Base-by-base conservation (phyloP, 192 early-diverging fungal species). In the Glomus cerebriforme region DNA sequence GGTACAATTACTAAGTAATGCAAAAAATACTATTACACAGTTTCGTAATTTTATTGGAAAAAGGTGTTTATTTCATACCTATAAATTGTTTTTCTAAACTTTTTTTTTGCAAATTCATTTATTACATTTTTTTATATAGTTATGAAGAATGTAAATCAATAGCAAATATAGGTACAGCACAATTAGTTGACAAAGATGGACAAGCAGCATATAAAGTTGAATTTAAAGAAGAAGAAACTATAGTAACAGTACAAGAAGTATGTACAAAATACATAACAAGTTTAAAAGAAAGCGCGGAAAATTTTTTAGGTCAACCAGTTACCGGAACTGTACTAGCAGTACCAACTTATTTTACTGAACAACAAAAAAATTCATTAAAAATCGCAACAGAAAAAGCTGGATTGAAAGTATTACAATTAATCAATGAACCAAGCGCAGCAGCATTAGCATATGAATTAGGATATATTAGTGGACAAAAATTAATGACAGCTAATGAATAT, bases 381-480 rank as follows among this genome's bases (percentile, higher is more conserved):
- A 81, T 83, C 63, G 89, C 93, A 47, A 92, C 93, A 75, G 85
- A 86, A 29, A 90, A 87, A 67, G 95, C 96, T 39, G 96, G 95
- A 22, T 91, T 98, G 80, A 87, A 87, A 43, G 88, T 93, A 29
- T 86, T 93, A 65, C 94, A 94, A 87, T 88, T 95, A 60, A 88
- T 99, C 27, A 86, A 92, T 45, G 97, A 99, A 85, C 94, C 97
- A 34, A 90, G 93, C 77, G 96, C 96, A 34, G 96, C 96, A 72
- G 95, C 92, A 54, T 85, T 99, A 68, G 92, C 95, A 60, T 99
- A 95, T 79, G 90, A 93, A 69, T 81, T 91, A 76, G 90, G 88
- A 32, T 82, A 88, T 80, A 79, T 83, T 72, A 86, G 83, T 78
- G 81, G 84, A 68, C 82, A 91, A 54, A 84, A 86, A 76, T 79